These are phyloP conservation scores for Tylopilus balloui DNA, from an alignment of 768 basidiomycete genomes.

Conservation along the genomic window DNA sequence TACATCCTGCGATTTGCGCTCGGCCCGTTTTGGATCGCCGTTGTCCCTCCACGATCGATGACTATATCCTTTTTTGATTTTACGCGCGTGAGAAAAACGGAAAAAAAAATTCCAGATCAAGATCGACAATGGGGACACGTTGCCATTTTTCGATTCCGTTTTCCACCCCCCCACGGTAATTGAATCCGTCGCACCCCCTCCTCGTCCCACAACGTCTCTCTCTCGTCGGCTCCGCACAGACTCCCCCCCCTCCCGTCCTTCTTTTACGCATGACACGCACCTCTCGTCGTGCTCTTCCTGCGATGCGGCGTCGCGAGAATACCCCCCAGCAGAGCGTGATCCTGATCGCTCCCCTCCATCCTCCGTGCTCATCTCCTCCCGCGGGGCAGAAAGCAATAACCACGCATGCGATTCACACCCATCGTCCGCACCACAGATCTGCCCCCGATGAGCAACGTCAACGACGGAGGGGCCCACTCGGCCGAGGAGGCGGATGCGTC, in stretches of 20 bases:
- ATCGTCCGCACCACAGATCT: not conserved
- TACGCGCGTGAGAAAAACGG: constrained; percentile 35
- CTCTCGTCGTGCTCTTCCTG: not conserved
- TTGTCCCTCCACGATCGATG: not conserved
- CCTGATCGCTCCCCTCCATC: too few species aligned
- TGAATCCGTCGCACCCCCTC: not conserved
- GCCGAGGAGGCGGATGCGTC: not conserved
- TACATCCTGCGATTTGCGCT: constrained; percentile 19
- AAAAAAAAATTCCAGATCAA: not conserved
- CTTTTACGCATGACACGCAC: not conserved
- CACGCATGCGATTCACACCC: not conserved
- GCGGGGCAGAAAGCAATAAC: not conserved
- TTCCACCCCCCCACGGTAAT: not conserved
- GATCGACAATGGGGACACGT: not conserved
- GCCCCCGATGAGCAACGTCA: too few species aligned
- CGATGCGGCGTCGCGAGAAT: not conserved
- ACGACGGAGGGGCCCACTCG: not conserved
- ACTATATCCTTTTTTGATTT: constrained; percentile 28
- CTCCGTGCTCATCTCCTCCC: not conserved
- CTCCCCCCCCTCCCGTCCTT: not conserved
- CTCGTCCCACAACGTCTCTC: not conserved
- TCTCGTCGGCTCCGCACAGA: not conserved
- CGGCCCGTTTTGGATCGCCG: constrained; percentile 25
- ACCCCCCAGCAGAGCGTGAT: not conserved
- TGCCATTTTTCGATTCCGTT: too few species aligned